Evolutionary conservation across 805 yeast species (phyloP), one percentile per base, ranked within the genome.

Genomic region (Clavispora vitiphila): DNA sequence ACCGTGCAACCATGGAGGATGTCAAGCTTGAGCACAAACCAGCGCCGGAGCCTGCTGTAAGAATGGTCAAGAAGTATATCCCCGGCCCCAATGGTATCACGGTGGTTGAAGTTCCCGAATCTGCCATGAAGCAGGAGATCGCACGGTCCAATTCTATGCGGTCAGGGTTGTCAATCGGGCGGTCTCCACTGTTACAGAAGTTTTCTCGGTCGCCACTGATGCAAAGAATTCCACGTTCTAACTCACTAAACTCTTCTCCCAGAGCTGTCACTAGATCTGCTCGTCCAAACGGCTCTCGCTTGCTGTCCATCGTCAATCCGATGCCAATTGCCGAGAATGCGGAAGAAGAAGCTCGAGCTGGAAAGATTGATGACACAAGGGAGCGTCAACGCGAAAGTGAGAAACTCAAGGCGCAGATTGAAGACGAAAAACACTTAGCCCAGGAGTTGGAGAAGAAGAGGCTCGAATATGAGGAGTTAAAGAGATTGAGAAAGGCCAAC

Each of bases 71-170:
- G 49, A 81, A 78, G 48, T 84, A 83, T 62, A 72, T 84, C 35
- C 91, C 93, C 2, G 81, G 88, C 2, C 80, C 86, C 3, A 72
- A 77, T 51, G 93, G 93, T 11, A 69, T 84, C 41, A 75, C 81
- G 38, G 71, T 82, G 8, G 67, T 84, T 4, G 90, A 84, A 50
- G 89, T 84, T 3, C 86, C 88, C 0, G 72, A 65, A 42, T 73
- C 71, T 10, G 53, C 58, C 29, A 55, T 63, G 43, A 56, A 65
- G 38, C 56, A 61, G 44, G 72, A 69, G 41, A 56, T 70, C 12
- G 65, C 68, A 1, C 52, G 74, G 38, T 57, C 60, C 39, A 70
- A 70, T 48, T 66, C 72, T 10, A 60, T 69, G 43, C 58, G 74
- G 30, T 54, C 65, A 9, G 65, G 62, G 4, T 42, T 53, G 32